Evolutionary conservation across 495 filamentous ascomycete genomes (phyloP).

Genomic region (Evansstolkia leycettana): DNA sequence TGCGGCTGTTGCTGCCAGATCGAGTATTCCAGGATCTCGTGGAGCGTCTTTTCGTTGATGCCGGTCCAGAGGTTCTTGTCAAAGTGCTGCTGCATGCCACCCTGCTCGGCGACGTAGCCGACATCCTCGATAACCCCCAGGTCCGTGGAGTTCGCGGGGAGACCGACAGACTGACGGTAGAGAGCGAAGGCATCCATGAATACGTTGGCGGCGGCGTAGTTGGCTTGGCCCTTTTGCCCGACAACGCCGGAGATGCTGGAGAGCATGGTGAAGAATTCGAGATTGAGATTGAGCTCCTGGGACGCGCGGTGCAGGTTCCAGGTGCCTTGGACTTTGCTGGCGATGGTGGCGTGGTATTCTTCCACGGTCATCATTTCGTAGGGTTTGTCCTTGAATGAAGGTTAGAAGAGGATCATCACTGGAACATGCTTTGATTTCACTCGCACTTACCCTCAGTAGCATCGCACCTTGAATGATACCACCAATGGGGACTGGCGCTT

Average conservation of each 20-base stretch:
- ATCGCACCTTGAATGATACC: too few species aligned
- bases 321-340: slow-evolving; percentile 37
- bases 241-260: slow-evolving; percentile 30
- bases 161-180: slow-evolving; percentile 17
- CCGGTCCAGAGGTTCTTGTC: too few species aligned
- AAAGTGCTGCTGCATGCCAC: too few species aligned
- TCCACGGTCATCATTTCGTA: slow-evolving; percentile 36
- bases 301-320: slow-evolving; percentile 44
- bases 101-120: slow-evolving; percentile 26
- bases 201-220: slow-evolving; percentile 29
- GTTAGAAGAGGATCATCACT: too few species aligned
- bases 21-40: too few species aligned
- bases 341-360: slow-evolving; percentile 26
- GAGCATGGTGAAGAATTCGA: slow-evolving; percentile 42
- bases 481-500: too few species aligned
- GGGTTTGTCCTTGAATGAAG: slow-evolving; percentile 18
- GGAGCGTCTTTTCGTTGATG: too few species aligned
- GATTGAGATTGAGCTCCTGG: slow-evolving; percentile 16
- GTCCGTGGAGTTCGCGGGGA: slow-evolving; percentile 25
- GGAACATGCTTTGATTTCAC: too few species aligned
- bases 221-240: slow-evolving; percentile 30
- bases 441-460: too few species aligned
- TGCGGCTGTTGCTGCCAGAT: too few species aligned
- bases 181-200: slow-evolving; percentile 28
- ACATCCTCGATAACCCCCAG: slow-evolving; percentile 25